Conservation (phyloP, 2,329 filamentous ascomycete species). For the Dothiorella sarmentorum region DNA sequence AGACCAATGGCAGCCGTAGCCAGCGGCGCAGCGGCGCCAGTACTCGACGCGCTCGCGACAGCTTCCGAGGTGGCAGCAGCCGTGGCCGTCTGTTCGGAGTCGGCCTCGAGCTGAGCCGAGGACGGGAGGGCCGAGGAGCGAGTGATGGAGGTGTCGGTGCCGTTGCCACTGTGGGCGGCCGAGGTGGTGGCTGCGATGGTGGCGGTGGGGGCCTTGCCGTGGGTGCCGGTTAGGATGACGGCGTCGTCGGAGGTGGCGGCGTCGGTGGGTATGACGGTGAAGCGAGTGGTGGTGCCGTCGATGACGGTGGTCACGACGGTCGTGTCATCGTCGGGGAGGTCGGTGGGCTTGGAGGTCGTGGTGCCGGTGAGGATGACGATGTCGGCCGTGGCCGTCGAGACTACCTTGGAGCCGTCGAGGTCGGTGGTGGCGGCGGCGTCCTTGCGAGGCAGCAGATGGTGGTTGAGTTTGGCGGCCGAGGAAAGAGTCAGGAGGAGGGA, state of each 20-base stretch:
- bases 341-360: not conserved
- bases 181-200: not conserved
- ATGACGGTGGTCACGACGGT: not conserved
- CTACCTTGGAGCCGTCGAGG: not conserved
- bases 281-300: not conserved
- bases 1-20: not conserved
- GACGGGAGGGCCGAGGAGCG: not conserved
- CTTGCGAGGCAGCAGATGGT: not conserved
- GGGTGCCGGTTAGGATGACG: not conserved
- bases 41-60: not conserved
- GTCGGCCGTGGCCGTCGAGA: not conserved
- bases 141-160: not conserved
- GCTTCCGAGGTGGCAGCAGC: not conserved
- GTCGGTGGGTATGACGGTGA: not conserved
- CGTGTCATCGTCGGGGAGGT: not conserved
- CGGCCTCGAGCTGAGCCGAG: not conserved
- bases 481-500: not conserved
- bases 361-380: not conserved
- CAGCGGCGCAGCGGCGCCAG: not conserved
- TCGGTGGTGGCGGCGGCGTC: not conserved
- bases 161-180: not conserved
- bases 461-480: not conserved
- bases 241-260: not conserved
- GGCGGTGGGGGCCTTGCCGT: not conserved
- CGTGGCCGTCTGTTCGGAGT: not conserved